Evolutionary conservation across 805 yeast species (phyloP).

Genomic region (Pachysolen tannophilus): DNA sequence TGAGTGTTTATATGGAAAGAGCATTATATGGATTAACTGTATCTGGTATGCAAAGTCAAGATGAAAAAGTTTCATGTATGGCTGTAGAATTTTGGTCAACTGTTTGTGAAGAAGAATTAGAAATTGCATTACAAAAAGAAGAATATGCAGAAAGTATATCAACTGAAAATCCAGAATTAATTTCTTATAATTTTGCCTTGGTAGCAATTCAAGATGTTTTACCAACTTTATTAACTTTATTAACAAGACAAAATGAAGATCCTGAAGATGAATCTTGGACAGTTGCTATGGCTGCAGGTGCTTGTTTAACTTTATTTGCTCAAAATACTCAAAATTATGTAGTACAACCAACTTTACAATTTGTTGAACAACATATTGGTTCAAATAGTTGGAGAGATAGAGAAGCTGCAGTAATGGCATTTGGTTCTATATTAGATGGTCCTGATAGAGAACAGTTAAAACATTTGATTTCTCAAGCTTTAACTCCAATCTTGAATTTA

Average conservation of each 20-base stretch:
- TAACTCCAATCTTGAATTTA: conserved; percentile 66
- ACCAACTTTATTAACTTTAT: conserved; percentile 73
- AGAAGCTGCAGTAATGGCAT: conserved; percentile 99
- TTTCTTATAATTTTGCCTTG: conserved; percentile 73
- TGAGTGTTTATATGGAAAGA: conserved; percentile 96
- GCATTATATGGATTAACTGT: conserved; percentile 89
- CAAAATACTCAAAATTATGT: conserved; percentile 83
- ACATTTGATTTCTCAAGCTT: conserved; percentile 68
- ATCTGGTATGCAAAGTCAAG: conserved; percentile 76
- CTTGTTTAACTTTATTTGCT: conserved; percentile 90
- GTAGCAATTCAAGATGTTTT: conserved; percentile 79
- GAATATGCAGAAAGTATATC: conserved; percentile 50
- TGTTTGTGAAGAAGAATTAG: conserved; percentile 97
- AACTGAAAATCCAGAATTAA: conserved; percentile 32
- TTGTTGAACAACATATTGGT: conserved; percentile 69
- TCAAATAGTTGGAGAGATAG: conserved; percentile 71
- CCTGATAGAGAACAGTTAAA: conserved; percentile 71
- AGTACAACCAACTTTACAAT: conserved; percentile 74
- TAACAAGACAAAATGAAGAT: conserved; percentile 87
- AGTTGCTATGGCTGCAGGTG: conserved; percentile 97
- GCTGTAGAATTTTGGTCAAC: conserved; percentile 99
- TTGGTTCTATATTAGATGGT: conserved; percentile 94
- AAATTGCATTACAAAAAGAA: conserved; percentile 59
- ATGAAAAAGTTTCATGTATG: conserved; percentile 91
- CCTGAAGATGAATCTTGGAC: conserved; percentile 97